Evolutionary conservation across 371 early-diverging fungal species (phyloP).

Genomic region (Mucor indicus): DNA sequence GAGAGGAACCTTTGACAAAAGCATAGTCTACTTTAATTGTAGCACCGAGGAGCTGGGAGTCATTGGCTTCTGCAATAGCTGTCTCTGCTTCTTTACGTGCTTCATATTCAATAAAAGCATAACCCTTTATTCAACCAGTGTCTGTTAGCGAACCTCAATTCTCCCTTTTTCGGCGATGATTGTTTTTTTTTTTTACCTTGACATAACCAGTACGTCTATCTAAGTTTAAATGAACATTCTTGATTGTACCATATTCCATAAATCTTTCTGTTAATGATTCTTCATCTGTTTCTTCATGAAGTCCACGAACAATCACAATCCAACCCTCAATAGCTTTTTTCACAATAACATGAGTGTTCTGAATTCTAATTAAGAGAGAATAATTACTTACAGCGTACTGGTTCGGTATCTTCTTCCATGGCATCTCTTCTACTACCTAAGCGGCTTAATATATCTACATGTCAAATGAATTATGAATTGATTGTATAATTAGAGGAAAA

Average conservation of each 20-base stretch:
- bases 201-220: conserved; percentile 94
- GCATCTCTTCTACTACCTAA: conserved; percentile 6
- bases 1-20: conserved; percentile 57
- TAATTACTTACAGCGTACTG: conserved; percentile 60
- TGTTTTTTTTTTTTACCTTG: conserved; percentile 60
- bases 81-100: conserved; percentile 77
- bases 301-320: conserved; percentile 86
- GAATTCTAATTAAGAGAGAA: neutral
- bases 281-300: conserved; percentile 94
- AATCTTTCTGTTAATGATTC: conserved; percentile 88
- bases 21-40: conserved; percentile 81
- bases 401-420: conserved; percentile 30
- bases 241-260: conserved; percentile 85
- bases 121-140: conserved; percentile 61
- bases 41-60: conserved; percentile 69
- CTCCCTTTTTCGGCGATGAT: neutral
- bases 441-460: no score
- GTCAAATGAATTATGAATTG: neutral
- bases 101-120: conserved; percentile 90
- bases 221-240: conserved; percentile 87
- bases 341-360: neutral
- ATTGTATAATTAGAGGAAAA: no score
- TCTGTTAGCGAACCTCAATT: neutral
- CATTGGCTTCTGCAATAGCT: conserved; percentile 75
- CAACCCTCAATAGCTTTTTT: conserved; percentile 88